Conservation (phyloP, 805 yeast species). For the Candida saitoana region DNA sequence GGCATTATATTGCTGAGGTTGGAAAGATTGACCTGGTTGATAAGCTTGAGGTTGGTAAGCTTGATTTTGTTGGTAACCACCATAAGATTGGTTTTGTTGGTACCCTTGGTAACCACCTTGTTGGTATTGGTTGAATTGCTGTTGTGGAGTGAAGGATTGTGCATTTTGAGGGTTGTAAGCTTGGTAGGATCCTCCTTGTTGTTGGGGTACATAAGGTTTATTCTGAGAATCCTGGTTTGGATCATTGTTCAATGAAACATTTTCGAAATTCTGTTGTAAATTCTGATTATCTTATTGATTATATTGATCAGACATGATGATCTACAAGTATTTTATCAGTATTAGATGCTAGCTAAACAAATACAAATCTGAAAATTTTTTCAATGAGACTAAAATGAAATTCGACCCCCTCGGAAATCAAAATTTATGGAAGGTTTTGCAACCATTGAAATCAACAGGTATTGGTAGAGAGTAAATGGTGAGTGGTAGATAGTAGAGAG, state of each 20-base stretch:
- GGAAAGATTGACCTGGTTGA: slow-evolving; percentile 14
- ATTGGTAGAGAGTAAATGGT: not conserved
- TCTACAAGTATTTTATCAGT: not conserved
- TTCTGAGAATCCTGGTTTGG: slow-evolving; percentile 21
- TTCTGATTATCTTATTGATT: slow-evolving; percentile 43
- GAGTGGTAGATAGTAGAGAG: not conserved
- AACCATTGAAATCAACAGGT: not conserved
- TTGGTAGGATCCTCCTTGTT: slow-evolving; percentile 9
- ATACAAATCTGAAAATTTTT: not conserved
- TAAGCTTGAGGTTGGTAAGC: slow-evolving; percentile 14
- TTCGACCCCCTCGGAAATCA: slow-evolving; percentile 1
- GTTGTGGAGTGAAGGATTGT: slow-evolving; percentile 11
- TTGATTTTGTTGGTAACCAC: slow-evolving; percentile 19
- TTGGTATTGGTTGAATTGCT: slow-evolving; percentile 9
- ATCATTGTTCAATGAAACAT: slow-evolving; percentile 32
- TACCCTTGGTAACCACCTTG: slow-evolving; percentile 22
- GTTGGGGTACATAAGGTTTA: slow-evolving; percentile 2
- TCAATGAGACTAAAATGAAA: not conserved
- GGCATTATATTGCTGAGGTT: not conserved
- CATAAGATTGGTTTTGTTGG: slow-evolving; percentile 17
- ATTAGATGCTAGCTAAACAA: not conserved
- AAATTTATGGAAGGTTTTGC: too few relatives aligned
- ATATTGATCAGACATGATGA: slow-evolving; percentile 28
- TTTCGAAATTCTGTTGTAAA: slow-evolving; percentile 42
- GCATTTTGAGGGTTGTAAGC: slow-evolving; percentile 43